Evolutionary conservation across 2,329 filamentous ascomycete species (phyloP).

Genomic region (Penicillium janthinellum): DNA sequence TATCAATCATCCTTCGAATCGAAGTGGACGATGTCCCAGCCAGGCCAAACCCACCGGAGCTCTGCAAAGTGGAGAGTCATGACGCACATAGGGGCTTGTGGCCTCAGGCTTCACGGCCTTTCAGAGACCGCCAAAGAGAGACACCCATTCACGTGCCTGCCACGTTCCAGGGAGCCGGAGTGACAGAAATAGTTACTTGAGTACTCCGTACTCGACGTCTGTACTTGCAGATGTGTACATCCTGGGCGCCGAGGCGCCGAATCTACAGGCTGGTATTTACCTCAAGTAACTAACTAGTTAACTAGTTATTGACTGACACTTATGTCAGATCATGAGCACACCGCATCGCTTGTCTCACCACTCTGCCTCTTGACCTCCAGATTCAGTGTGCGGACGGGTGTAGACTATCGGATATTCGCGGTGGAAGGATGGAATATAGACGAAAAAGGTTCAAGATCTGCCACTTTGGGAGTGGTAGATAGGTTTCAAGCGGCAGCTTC

Average conservation of each 20-base stretch:
- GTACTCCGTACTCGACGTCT: no score
- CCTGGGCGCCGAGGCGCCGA: not conserved
- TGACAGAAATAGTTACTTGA: not conserved
- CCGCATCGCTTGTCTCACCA: not conserved
- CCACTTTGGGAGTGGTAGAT: not conserved
- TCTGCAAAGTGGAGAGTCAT: slow-evolving; percentile 26
- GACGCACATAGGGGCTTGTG: slow-evolving; percentile 19
- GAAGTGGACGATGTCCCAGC: not conserved
- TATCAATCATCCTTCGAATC: not conserved
- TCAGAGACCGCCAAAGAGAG: no score
- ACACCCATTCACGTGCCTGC: no score
- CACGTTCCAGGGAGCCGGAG: slow-evolving; percentile 8
- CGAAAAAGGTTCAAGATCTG: slow-evolving; percentile 2
- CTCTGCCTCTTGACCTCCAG: not conserved
- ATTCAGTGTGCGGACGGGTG: not conserved
- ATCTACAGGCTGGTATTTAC: not conserved
- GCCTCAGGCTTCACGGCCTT: slow-evolving; percentile 4
- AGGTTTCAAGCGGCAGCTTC: not conserved
- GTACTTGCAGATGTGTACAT: no score
- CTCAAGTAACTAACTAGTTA: not conserved
- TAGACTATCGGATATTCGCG: not conserved
- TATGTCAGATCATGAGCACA: not conserved
- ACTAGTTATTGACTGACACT: not conserved
- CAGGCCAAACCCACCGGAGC: slow-evolving; percentile 19
- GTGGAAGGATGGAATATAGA: not conserved